phyloP scores from a whole-genome alignment of 2,329 filamentous ascomycete species.

The Stenocarpella maydis region DNA sequence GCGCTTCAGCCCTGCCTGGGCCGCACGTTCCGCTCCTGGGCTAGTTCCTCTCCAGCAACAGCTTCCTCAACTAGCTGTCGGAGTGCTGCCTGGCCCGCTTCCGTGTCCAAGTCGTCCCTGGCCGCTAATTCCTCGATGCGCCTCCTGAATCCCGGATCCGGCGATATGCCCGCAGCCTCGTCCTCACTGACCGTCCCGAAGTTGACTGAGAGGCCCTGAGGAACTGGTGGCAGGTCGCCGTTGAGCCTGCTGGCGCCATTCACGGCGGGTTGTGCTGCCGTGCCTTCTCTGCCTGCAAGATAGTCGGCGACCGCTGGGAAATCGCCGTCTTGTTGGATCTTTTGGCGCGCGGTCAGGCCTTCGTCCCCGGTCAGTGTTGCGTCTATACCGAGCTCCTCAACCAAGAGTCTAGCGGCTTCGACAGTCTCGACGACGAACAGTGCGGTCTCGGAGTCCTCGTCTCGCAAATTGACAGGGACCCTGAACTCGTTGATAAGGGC shows the following conservation, averaged over 20 bases:
- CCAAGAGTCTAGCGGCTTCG: slow-evolving; percentile 78
- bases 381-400: slow-evolving; percentile 84
- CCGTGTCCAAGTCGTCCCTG: slow-evolving; percentile 82
- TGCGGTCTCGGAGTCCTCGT: slow-evolving; percentile 94
- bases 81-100: slow-evolving; percentile 81
- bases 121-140: slow-evolving; percentile 90
- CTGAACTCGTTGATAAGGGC: slow-evolving; percentile 77
- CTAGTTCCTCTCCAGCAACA: slow-evolving; percentile 70
- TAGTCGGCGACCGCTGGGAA: slow-evolving; percentile 80
- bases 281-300: slow-evolving; percentile 51
- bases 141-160: slow-evolving; percentile 83
- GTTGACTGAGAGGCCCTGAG: slow-evolving; percentile 79
- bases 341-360: slow-evolving; percentile 81
- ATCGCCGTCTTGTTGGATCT: slow-evolving; percentile 80
- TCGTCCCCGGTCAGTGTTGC: slow-evolving; percentile 72
- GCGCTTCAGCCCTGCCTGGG: slow-evolving; percentile 62
- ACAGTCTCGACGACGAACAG: slow-evolving; percentile 89
- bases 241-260: slow-evolving; percentile 42
- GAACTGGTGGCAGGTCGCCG: slow-evolving; percentile 67
- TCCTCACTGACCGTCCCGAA: slow-evolving; percentile 76
- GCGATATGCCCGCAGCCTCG: slow-evolving; percentile 57
- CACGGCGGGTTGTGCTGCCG: slow-evolving; percentile 40
- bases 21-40: slow-evolving; percentile 71
- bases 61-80: slow-evolving; percentile 83
- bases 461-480: slow-evolving; percentile 81